phyloP scores from a whole-genome alignment of 169 alveolate species.

The Pseudocohnilembus persalinus region DNA sequence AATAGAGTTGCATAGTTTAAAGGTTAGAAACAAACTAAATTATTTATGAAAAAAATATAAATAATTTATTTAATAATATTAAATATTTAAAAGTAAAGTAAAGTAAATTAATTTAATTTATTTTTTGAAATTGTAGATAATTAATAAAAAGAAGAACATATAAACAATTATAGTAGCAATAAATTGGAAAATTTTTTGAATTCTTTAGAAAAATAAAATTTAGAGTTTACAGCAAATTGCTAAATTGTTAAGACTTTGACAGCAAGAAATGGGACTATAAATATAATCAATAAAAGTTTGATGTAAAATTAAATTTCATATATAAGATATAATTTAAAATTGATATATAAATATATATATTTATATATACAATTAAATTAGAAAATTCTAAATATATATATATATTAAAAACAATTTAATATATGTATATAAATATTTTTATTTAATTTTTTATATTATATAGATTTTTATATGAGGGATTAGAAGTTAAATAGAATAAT shows the following conservation, averaged over 20 bases:
- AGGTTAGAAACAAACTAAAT: not conserved
- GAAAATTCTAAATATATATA: too few species aligned
- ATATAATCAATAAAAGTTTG: conserved; percentile 1
- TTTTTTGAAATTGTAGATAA: too few species aligned
- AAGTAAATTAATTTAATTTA: not conserved
- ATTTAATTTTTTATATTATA: not conserved
- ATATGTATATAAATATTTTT: too few species aligned
- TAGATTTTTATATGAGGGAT: conserved; percentile 32
- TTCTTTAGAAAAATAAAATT: not conserved
- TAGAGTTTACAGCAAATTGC: not conserved
- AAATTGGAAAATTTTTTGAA: not conserved
- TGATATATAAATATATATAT: not conserved
- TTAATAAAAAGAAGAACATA: not conserved
- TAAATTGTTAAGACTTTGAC: conserved; percentile 6
- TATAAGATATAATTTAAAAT: not conserved
- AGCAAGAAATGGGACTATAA: conserved; percentile 17
- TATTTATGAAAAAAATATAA: not conserved
- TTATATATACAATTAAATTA: too few species aligned
- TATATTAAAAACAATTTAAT: too few species aligned
- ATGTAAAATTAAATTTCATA: not conserved
- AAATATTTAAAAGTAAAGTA: not conserved
- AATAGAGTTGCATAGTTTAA: not conserved
- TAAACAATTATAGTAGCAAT: not conserved
- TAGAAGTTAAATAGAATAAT: conserved; percentile 26
- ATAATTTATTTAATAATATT: not conserved